phyloP scores from a whole-genome alignment of 1,284 basidiomycete genomes.

The Dichomitus squalens region DNA sequence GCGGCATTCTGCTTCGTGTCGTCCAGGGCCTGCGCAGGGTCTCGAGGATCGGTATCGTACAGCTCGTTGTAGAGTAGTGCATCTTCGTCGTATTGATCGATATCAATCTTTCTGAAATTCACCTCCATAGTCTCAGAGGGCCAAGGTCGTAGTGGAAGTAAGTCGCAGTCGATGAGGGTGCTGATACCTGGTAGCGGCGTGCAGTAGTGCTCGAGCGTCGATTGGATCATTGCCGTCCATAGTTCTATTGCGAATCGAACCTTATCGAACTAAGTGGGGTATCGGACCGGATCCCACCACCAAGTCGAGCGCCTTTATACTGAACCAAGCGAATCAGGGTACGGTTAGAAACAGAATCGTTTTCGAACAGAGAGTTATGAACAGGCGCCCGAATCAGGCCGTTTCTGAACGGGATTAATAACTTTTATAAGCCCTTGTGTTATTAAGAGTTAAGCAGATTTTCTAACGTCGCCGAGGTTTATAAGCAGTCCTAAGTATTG shows the following conservation, averaged over 20 bases:
- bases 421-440: too few species aligned
- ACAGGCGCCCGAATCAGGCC: too few species aligned
- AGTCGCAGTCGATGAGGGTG: background rate
- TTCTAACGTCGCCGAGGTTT: too few species aligned
- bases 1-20: slow-evolving; percentile 78
- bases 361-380: too few species aligned
- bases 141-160: background rate
- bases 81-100: slow-evolving; percentile 94
- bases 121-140: slow-evolving; percentile 56
- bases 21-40: slow-evolving; percentile 70
- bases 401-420: too few species aligned
- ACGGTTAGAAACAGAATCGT: too few species aligned
- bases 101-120: slow-evolving; percentile 92
- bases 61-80: slow-evolving; percentile 84
- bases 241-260: slow-evolving; percentile 6
- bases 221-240: background rate
- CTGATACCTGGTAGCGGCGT: background rate
- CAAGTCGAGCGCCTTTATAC: too few species aligned
- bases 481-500: too few species aligned
- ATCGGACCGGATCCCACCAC: too few species aligned
- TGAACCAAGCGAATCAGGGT: too few species aligned
- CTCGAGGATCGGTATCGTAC: slow-evolving; percentile 85
- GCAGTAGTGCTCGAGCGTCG: background rate
- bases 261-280: background rate
- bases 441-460: too few species aligned